phyloP scores from a whole-genome alignment of 169 alveolate species.

The Plasmodium falciparum region DNA sequence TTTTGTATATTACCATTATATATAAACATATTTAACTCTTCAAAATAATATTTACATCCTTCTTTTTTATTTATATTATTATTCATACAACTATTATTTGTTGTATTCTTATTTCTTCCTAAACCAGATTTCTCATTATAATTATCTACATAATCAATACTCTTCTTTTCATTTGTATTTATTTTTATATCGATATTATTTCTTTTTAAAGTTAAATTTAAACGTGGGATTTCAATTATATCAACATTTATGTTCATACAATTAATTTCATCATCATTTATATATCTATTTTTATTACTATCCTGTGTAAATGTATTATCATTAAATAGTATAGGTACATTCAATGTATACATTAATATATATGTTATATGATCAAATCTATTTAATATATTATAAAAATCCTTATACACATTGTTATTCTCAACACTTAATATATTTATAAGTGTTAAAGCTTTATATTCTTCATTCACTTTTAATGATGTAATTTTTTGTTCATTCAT shows the following conservation, averaged over 20 bases:
- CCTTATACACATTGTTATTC: conserved; percentile 63
- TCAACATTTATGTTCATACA: conserved; percentile 20
- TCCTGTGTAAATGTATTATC: neutral
- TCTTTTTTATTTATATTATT: conserved; percentile 16
- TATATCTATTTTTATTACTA: neutral
- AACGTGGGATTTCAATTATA: conserved; percentile 61
- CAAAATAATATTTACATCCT: conserved; percentile 54
- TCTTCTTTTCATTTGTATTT: neutral
- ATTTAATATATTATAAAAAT: conserved; percentile 49
- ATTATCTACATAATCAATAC: neutral
- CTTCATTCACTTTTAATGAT: conserved; percentile 45
- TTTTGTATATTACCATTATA: conserved; percentile 66
- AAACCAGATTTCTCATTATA: neutral
- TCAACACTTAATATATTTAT: conserved; percentile 59
- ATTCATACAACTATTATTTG: neutral
- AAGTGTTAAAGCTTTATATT: conserved; percentile 51
- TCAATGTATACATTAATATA: conserved; percentile 56
- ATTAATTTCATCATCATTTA: neutral
- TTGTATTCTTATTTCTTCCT: neutral
- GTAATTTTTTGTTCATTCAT: conserved; percentile 16
- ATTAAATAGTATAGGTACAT: conserved; percentile 42
- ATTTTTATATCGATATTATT: conserved; percentile 37
- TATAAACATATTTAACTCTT: conserved; percentile 65
- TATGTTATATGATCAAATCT: conserved; percentile 73
- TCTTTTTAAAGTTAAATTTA: conserved; percentile 52